A percentile compares a stretch with the other conserved stretches of the same genome.
Evolutionary conservation across 2,329 filamentous ascomycete species (phyloP).

Genomic region (Aspergillus sp.): DNA sequence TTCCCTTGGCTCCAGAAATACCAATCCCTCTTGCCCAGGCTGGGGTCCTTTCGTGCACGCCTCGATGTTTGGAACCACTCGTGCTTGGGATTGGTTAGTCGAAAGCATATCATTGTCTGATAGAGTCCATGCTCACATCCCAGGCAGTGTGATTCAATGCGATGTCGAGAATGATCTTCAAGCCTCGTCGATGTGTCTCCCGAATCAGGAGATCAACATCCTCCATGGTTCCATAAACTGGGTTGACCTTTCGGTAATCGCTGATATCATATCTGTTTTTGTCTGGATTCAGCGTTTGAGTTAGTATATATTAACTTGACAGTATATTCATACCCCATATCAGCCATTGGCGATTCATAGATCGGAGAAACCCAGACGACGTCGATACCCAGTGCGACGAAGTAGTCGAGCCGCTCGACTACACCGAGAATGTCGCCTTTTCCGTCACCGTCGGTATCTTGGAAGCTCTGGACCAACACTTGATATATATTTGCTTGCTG

Average conservation of each 20-base stretch:
- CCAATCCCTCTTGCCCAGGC: constrained; percentile 55
- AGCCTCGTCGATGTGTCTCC: constrained; percentile 34
- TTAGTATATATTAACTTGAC: neutral
- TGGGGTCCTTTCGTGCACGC: constrained; percentile 44
- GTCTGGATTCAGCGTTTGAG: neutral
- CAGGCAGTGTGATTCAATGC: constrained; percentile 37
- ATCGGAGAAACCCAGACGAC: constrained; percentile 38
- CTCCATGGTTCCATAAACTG: constrained; percentile 37
- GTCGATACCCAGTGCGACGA: constrained; percentile 20
- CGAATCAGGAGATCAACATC: constrained; percentile 39
- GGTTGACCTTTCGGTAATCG: constrained; percentile 38
- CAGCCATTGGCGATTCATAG: constrained; percentile 39
- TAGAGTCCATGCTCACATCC: constrained; percentile 10
- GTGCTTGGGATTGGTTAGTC: constrained; percentile 38
- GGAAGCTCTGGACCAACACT: constrained; percentile 24
- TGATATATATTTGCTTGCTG: constrained; percentile 27
- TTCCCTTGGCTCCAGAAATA: constrained; percentile 46
- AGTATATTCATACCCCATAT: constrained; percentile 40
- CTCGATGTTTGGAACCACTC: constrained; percentile 58
- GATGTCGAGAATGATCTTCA: constrained; percentile 43
- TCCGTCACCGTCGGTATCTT: constrained; percentile 26
- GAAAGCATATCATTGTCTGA: constrained; percentile 42
- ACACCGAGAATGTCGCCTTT: constrained; percentile 25
- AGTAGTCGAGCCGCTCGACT: constrained; percentile 21
- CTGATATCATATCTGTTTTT: constrained; percentile 44